Base-by-base conservation (phyloP, 208 protist genomes). In the Jaenimonas drosophilae region DNA sequence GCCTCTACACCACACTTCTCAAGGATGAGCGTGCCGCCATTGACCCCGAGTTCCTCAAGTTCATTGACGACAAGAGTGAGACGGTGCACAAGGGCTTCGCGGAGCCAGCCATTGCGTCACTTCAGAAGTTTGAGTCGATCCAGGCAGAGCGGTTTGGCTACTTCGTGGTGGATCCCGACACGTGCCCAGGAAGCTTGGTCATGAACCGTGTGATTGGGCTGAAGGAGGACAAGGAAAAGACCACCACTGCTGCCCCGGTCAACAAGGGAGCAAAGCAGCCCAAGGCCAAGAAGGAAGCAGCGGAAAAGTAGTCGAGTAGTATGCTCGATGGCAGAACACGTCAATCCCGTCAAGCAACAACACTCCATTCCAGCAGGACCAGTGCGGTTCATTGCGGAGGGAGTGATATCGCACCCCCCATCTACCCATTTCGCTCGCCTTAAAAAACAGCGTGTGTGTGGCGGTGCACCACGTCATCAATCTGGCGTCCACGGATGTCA, bases 71-170 rank as follows among this genome's bases (percentile, higher is more conserved):
- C 17, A 66, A 88, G 1, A 92, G 82, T 52, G 76, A 92, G 64
- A 48, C 54, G 11, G 62, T 88, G 20, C 43, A 37, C 24, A 57
- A 73, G 46, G 88, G 82, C 21, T 81, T 71, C 36, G 80, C 76
- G 14, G 88, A 96, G 66, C 59, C 57, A 34, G 47, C 45, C 21
- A 51, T 93, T 21, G 54, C 49, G 29, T 25, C 26, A 0, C 34
- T 79, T 17, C 76, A 74, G 37, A 43, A 57, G 7, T 86, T 84
- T 55, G 72, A 87, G 49, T 88, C 81, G 3, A 65, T 96, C 20
- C 88, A 96, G 67, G 82, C 76, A 16, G 88, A 96, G 59, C 81
- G 88, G 24, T 88, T 96, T 54, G 88, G 85, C 21, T 96, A 96
- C 73, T 96, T 91, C 47, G 78, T 83, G 7, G 69, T 94, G 9